A percentile compares a stretch with the other conserved stretches of the same genome.
Evolutionary conservation across 2,329 filamentous ascomycete genomes (phyloP).

Genomic region (Ophiostoma australiae): DNA sequence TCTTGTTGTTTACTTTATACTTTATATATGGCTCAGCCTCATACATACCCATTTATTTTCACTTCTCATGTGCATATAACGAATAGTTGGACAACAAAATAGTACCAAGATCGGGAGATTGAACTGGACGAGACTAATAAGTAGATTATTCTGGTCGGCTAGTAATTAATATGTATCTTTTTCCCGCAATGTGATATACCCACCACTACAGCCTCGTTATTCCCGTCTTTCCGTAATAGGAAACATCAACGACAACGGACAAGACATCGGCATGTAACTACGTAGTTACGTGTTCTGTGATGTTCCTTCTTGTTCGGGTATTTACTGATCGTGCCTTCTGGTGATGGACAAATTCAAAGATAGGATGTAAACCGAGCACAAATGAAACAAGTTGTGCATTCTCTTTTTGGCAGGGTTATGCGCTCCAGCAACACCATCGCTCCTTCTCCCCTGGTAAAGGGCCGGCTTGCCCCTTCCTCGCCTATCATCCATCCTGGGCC

Average conservation of each 20-base stretch:
- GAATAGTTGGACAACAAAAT: background rate
- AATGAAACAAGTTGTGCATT: background rate
- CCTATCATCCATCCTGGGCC: background rate
- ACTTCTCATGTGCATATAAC: background rate
- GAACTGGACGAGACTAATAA: background rate
- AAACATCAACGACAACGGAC: background rate
- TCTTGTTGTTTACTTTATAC: background rate
- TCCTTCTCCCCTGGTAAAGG: background rate
- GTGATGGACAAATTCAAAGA: too few species aligned
- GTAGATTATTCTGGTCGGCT: background rate
- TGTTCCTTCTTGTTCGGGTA: background rate
- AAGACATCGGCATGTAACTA: background rate
- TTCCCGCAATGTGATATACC: background rate
- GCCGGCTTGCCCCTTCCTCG: background rate
- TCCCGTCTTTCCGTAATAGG: background rate
- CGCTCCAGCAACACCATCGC: background rate
- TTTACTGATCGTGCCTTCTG: too few species aligned
- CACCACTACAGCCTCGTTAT: background rate
- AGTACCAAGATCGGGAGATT: background rate
- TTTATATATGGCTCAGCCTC: background rate
- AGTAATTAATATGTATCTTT: background rate
- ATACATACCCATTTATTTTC: constrained; percentile 11
- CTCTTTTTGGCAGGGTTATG: background rate
- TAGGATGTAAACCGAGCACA: too few species aligned
- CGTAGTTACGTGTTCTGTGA: background rate